Evolutionary conservation across 495 filamentous ascomycete species (phyloP).

Genomic region (Hypoxylon rickii): DNA sequence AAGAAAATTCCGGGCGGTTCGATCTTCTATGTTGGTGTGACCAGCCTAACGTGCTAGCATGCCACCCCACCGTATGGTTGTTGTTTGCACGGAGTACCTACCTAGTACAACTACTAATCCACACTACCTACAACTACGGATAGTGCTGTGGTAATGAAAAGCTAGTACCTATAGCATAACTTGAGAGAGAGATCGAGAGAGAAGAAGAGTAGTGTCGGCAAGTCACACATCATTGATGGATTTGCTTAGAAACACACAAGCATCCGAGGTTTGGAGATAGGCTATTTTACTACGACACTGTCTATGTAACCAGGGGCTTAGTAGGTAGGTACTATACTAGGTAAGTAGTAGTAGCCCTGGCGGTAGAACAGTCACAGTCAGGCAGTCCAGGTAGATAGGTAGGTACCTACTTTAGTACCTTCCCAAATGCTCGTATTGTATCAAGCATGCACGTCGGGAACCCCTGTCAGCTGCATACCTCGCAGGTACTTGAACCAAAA

Average conservation of each 20-base stretch:
- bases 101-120: conserved; percentile 1
- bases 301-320: no score
- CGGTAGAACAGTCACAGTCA: no score
- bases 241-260: no score
- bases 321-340: no score
- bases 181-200: neutral
- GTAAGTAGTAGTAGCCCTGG: no score
- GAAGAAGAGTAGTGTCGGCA: neutral
- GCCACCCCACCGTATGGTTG: neutral
- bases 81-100: conserved; percentile 23
- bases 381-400: no score
- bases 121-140: no score
- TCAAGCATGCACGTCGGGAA: conserved; percentile 28
- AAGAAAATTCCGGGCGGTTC: conserved; percentile 37
- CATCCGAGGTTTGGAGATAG: no score
- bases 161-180: neutral
- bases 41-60: conserved; percentile 19
- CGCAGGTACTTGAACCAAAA: conserved; percentile 6
- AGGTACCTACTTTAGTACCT: no score
- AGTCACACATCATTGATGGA: no score
- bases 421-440: conserved; percentile 32
- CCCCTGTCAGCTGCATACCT: conserved; percentile 20
- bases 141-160: no score
- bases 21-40: conserved; percentile 30
- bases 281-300: no score